Base-by-base conservation (phyloP, 2,329 filamentous ascomycete species). In the Alternaria postmessia region DNA sequence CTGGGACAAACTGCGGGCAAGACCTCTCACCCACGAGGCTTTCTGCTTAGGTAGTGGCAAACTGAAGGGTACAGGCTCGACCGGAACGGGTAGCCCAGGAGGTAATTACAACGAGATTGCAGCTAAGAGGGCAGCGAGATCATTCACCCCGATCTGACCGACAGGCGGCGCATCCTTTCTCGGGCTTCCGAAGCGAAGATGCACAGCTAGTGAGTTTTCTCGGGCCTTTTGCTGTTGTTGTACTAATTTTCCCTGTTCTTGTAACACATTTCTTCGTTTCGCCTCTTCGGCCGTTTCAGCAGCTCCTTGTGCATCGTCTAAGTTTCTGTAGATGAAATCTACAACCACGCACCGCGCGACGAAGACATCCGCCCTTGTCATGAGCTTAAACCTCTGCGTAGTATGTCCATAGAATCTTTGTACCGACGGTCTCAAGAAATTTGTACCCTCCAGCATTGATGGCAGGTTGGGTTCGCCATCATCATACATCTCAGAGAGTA, bases 131-230 rank as follows among this genome's bases (percentile, higher is more conserved):
- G 30, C 32, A 2, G 46, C 30, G 36, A 49, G 46, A 26, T 49
- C 46, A 14, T 12, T 16, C 0, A 49, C 32, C 16, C 32, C 30
- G 14, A 49, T 49, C 6, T 38, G 30, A n/a, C 46, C 46, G 7
- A 2, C 9, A 36, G 46, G 30, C 9, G 20, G 46, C 14, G 1
- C 1, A 2, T 36, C 20, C 2, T 26, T 1, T 14, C 0, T 11
- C 9, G 3, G 14, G 20, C 32, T 49, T 0, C 30, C 46, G 26
- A 49, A 49, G 30, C 16, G 8, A 16, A 49, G 46, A 18, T 24
- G 14, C 16, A 16, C 9, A 24, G 20, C 46, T 14, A 26, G 30
- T 2, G 30, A 38, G 24, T 0, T 7, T 49, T 22, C 0, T 12
- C 30, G 46, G 2, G 46, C 46, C 32, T 26, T 22, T 7, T 49